These are phyloP conservation scores for Penicillium odoratum DNA, from an alignment of 495 filamentous ascomycete genomes.

Conservation along the genomic window DNA sequence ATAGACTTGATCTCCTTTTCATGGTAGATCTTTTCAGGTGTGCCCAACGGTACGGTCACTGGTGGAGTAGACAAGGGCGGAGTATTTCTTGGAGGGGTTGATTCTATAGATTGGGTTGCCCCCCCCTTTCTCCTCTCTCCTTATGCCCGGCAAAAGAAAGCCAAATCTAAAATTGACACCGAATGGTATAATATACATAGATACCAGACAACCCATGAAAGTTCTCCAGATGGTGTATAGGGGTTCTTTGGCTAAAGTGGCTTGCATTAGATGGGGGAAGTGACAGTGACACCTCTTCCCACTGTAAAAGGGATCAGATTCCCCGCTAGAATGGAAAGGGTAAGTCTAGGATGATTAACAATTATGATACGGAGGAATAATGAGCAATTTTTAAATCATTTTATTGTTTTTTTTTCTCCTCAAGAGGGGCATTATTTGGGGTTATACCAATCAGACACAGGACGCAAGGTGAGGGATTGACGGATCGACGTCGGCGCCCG, in stretches of 20 bases:
- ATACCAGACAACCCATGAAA: background rate
- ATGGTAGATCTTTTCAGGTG: slow-evolving; percentile 35
- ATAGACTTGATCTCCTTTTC: slow-evolving; percentile 46
- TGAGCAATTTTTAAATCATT: background rate
- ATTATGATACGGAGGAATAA: background rate
- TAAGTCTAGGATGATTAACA: background rate
- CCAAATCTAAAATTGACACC: background rate
- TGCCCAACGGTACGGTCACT: slow-evolving; percentile 15
- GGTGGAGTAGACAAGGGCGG: slow-evolving; percentile 10
- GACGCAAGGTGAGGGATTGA: slow-evolving; percentile 38
- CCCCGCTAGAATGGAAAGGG: slow-evolving; percentile 7
- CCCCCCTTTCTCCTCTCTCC: background rate
- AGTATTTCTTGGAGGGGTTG: slow-evolving; percentile 8
- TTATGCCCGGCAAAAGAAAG: background rate
- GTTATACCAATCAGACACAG: slow-evolving; percentile 33
- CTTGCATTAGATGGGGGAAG: slow-evolving; percentile 38
- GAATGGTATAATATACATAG: background rate
- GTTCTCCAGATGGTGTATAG: background rate
- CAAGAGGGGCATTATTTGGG: background rate
- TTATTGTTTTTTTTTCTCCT: slow-evolving; percentile 6
- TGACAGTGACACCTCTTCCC: slow-evolving; percentile 1
- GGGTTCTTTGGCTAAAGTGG: slow-evolving; percentile 23
- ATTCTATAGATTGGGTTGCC: background rate
- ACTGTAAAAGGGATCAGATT: slow-evolving; percentile 19
- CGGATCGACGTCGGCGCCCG: slow-evolving; percentile 45